These are phyloP conservation scores for Dendrostoma leiphaemia DNA, from an alignment of 2,329 filamentous ascomycete species.

Conservation along the genomic window DNA sequence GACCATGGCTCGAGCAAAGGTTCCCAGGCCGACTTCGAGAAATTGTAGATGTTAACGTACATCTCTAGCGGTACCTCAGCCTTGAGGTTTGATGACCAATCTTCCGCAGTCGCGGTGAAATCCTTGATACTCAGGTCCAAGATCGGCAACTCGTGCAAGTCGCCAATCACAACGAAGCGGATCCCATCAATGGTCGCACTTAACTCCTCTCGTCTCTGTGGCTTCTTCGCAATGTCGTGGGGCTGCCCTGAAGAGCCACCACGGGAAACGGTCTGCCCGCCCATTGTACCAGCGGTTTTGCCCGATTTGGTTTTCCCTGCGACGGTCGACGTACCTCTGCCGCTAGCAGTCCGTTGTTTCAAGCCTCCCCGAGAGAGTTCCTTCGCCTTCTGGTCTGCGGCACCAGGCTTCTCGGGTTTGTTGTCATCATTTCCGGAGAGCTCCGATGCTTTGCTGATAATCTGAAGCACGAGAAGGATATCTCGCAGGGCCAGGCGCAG, in stretches of 20 bases:
- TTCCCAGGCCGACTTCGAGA: constrained; percentile 98
- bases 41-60: constrained; percentile 97
- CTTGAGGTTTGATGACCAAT: constrained; percentile 87
- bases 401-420: constrained; percentile 34
- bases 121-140: constrained; percentile 91
- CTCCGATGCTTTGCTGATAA: constrained; percentile 85
- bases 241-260: constrained; percentile 20
- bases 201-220: constrained; percentile 66
- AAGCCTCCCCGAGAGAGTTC: constrained; percentile 49
- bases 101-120: constrained; percentile 78
- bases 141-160: constrained; percentile 91
- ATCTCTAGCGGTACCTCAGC: constrained; percentile 90
- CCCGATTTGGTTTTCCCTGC: constrained; percentile 37
- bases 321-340: constrained; percentile 52
- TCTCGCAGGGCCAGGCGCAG: constrained; percentile 88
- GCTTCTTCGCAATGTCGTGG: constrained; percentile 31
- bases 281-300: constrained; percentile 23
- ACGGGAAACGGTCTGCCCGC: constrained; percentile 8
- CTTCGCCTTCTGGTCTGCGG: constrained; percentile 54
- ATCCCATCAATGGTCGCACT: constrained; percentile 85
- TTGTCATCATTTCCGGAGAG: constrained; percentile 65
- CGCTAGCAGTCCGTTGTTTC: constrained; percentile 57
- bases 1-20: constrained; percentile 95
- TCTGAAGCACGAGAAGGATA: constrained; percentile 90
- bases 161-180: constrained; percentile 89